Conservation (phyloP, 495 filamentous ascomycete genomes). For the Lophiotrema nucula region DNA sequence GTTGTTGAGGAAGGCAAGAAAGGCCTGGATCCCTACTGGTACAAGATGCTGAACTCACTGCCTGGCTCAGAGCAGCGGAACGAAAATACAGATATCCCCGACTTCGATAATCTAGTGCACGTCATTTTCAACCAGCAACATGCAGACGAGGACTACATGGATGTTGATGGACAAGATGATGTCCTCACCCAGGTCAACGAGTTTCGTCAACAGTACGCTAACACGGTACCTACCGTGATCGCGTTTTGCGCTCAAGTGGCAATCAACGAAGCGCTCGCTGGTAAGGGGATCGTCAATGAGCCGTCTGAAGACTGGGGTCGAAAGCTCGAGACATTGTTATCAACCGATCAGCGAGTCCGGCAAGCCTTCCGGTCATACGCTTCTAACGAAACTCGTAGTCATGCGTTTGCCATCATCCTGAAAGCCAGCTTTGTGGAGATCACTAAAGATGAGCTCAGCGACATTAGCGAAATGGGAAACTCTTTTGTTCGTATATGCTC, state of each 20-base stretch:
- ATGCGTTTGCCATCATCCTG: conserved; percentile 29
- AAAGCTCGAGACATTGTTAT: conserved; percentile 67
- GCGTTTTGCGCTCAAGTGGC: conserved; percentile 72
- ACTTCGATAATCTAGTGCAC: conserved; percentile 36
- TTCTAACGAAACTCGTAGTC: neutral
- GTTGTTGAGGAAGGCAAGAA: conserved; percentile 86
- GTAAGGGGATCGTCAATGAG: conserved; percentile 49
- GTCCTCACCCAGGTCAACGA: conserved; percentile 1
- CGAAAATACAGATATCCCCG: conserved; percentile 34
- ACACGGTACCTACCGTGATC: conserved; percentile 63
- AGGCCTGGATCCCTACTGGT: conserved; percentile 82
- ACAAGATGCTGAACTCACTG: conserved; percentile 58
- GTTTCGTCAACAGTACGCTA: conserved; percentile 39
- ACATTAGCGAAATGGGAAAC: conserved; percentile 55
- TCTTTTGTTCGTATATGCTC: conserved; percentile 68
- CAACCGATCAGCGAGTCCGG: conserved; percentile 62
- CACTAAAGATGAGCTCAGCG: conserved; percentile 39
- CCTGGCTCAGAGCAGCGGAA: conserved; percentile 2
- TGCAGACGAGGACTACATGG: conserved; percentile 27
- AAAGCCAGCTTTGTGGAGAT: conserved; percentile 34
- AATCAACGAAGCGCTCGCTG: conserved; percentile 65
- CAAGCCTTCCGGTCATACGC: conserved; percentile 49
- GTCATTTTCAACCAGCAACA: conserved; percentile 39
- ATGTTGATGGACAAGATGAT: conserved; percentile 35
- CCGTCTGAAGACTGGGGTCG: conserved; percentile 84